Conservation (phyloP, 345 rosid genomes). For the Syzygium oleosum region DNA sequence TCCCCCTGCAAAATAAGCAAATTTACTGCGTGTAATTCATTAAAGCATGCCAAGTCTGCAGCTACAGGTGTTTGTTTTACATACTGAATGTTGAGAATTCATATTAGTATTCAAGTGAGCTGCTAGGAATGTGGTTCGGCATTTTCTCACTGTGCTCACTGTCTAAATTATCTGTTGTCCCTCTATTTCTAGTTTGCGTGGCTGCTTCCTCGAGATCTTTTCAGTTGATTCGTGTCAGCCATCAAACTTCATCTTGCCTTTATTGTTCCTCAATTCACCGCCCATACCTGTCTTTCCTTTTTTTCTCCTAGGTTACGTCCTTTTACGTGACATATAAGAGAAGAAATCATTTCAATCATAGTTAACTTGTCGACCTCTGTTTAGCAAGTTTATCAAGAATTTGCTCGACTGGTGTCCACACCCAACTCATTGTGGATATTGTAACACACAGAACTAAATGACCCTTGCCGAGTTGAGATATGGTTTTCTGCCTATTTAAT, state of each 20-base stretch:
- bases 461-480: neutral
- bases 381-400: neutral
- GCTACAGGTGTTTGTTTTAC: neutral
- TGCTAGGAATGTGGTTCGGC: neutral
- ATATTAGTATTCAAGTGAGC: neutral
- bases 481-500: neutral
- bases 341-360: neutral
- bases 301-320: neutral
- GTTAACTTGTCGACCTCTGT: neutral
- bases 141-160: neutral
- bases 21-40: neutral
- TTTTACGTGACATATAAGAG: neutral
- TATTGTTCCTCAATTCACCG: neutral
- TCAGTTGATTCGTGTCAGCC: neutral
- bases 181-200: neutral
- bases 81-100: neutral
- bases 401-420: neutral
- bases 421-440: neutral
- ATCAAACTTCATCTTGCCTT: neutral
- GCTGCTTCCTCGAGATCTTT: neutral
- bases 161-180: neutral
- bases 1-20: neutral
- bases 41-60: neutral
- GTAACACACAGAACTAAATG: neutral
- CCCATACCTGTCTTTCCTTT: neutral